These are phyloP conservation scores for Pezizomycotina sp. DNA, from an alignment of 2,329 filamentous ascomycete species.

Conservation along the genomic window DNA sequence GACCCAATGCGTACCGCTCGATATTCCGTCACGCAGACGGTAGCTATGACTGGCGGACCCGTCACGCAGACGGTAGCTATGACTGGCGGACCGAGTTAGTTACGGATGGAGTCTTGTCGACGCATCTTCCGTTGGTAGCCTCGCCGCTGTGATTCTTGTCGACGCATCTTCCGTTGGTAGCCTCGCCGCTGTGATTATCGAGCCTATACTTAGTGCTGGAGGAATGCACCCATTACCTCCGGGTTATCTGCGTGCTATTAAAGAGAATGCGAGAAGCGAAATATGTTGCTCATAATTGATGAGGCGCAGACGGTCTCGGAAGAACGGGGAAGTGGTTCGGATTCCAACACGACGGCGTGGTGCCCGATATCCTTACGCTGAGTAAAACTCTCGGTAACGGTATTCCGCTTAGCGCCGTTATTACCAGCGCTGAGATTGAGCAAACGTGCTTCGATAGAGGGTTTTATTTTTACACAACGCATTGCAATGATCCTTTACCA, in stretches of 20 bases:
- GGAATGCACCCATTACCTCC: conserved; percentile 44
- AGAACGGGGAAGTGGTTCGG: conserved; percentile 43
- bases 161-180: conserved; percentile 44
- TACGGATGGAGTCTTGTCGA: conserved; percentile 48
- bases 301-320: conserved; percentile 45
- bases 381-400: conserved; percentile 47
- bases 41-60: conserved; percentile 47
- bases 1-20: conserved; percentile 44
- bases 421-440: conserved; percentile 40
- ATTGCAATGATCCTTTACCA: conserved; percentile 45
- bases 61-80: conserved; percentile 43
- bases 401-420: conserved; percentile 41
- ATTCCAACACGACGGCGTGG: conserved; percentile 38
- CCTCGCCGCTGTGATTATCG: conserved; percentile 46
- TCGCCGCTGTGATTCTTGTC: conserved; percentile 50
- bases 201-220: conserved; percentile 42
- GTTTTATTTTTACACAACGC: conserved; percentile 45
- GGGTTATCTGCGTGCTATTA: conserved; percentile 43
- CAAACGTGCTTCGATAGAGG: conserved; percentile 34
- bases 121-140: conserved; percentile 41
- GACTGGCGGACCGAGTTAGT: conserved; percentile 49
- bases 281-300: conserved; percentile 43
- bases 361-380: conserved; percentile 44
- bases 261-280: conserved; percentile 38
- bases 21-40: conserved; percentile 43